Evolutionary conservation across 768 basidiomycete species (phyloP), one percentile per base, ranked within the genome.

Genomic region (Inosperma sp.): DNA sequence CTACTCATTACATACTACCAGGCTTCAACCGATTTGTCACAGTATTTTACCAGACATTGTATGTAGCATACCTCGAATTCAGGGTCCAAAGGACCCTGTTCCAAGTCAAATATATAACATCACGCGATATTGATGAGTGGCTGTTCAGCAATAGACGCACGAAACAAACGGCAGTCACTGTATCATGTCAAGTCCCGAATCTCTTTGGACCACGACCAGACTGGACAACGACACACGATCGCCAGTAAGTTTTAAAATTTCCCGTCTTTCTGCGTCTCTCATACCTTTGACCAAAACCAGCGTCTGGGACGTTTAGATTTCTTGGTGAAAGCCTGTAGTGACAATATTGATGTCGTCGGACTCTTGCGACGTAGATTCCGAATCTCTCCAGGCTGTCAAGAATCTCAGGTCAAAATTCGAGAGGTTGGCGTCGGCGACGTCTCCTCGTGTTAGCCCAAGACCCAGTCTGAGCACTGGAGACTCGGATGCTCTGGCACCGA

Each of bases 361-460:
- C 31, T 47, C 56, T n/a, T 51, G 57, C 37, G 67, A 75, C 54
- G 71, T 83, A 55, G 80, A 86, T 63, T 75, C 77, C 16, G 71
- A 68, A 3, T 73, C 82, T 30, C 70, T 76, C 14, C 79, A 79
- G 31, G 81, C 86, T 2, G 86, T 89, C 47, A 83, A 77, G 65
- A 86, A 75, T 53, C 72, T 90, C 14, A 78, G 79, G 37, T 86
- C 83, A 25, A 79, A 72, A 59, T 90, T 88, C 60, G 87, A 90
- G 62, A 77, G 81, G 57, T 68, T 87, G 21, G 82, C 85, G 3
- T 69, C 71, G 39, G 69, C 71, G 8, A 66, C 72, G 10, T 56
- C 55, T 19, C 26, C 29, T 29, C 23, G 29, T 7, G 43, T 22
- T 17, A 52, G 29, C 44, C 23, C 54, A 42, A 39, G 55, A 43